Evolutionary conservation across 1,139 yeast genomes (phyloP), one percentile per base, ranked within the genome.

Genomic region (Saccharomyces hybrid): DNA sequence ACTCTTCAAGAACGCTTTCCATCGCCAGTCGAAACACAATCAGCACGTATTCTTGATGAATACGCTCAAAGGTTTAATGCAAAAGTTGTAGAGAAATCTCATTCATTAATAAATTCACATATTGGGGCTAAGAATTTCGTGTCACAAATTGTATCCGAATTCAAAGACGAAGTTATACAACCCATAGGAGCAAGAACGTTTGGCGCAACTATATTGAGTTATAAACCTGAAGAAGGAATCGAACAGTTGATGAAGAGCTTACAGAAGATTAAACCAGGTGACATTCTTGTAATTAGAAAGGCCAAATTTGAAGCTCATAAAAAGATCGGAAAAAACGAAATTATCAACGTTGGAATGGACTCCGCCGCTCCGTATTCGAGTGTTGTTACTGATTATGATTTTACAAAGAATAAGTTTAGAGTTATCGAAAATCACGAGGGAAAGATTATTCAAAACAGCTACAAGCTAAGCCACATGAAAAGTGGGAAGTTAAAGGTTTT

Each of bases 401-500:
- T 80, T 5, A 77, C 79, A 55, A 90, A 89, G 75, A 81, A 81
- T 56, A 89, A 88, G 71, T 76, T 91, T 60, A 82, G 82, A 65
- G 96, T 88, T 9, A 75, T 85, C 58, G 96, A 86, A 66, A 75
- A 77, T 61, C 79, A 78, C n/a, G 69, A 74, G 47, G 86, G 86
- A 1, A 79, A 78, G 57, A 75, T 86, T 47, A 79, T 75, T 58
- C 81, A 78, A 58, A 85, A 82, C 51, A 77, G 85, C 52, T 87
- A 85, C 70, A 83, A 83, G 64, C 69, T 90, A 26, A 73, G 80
- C 9, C 95, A 89, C 54, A 77, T 93, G 78, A 84, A 81, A 69
- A 76, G 81, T 56, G 99, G 99, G 3, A 84, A 83, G 63, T 74
- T 93, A 19, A 79, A 89, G 60, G 88, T 89, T 2, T 91, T 84